Conservation (phyloP, 2,329 filamentous ascomycete species). For the Proliferodiscus dingleyae region DNA sequence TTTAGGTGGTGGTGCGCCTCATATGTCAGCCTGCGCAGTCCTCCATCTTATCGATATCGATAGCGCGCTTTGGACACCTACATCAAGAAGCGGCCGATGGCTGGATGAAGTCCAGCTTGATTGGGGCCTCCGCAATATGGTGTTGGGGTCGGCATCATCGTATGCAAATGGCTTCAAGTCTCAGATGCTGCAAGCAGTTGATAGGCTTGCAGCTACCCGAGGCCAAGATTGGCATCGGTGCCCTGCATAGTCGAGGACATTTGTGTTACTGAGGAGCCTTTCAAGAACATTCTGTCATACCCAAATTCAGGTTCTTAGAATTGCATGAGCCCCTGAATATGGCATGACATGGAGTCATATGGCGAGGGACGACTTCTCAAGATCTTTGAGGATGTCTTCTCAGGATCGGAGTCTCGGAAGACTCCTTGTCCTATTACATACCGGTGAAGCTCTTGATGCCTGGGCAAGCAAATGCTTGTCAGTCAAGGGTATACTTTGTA, state of each 20-base stretch:
- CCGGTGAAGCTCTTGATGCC: neutral
- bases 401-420: neutral
- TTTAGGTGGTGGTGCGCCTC: slow-evolving; percentile 8
- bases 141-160: slow-evolving; percentile 1
- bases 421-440: neutral
- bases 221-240: slow-evolving; percentile 26
- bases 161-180: slow-evolving; percentile 1
- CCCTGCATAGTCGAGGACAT: slow-evolving; percentile 20
- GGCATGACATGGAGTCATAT: neutral
- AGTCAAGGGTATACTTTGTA: neutral
- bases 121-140: neutral
- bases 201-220: slow-evolving; percentile 21
- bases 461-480: neutral
- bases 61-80: too few species aligned
- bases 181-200: slow-evolving; percentile 23
- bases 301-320: neutral
- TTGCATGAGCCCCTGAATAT: neutral
- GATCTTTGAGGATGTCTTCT: neutral
- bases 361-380: neutral
- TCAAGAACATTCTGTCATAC: neutral
- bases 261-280: slow-evolving; percentile 1
- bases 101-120: slow-evolving; percentile 13
- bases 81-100: too few species aligned
- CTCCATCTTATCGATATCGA: slow-evolving; percentile 18
- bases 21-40: neutral